Percentiles rank a stretch among this genome's conserved stretches.
phyloP scores from a whole-genome alignment of 805 yeast genomes.

The Candida incommunis region DNA sequence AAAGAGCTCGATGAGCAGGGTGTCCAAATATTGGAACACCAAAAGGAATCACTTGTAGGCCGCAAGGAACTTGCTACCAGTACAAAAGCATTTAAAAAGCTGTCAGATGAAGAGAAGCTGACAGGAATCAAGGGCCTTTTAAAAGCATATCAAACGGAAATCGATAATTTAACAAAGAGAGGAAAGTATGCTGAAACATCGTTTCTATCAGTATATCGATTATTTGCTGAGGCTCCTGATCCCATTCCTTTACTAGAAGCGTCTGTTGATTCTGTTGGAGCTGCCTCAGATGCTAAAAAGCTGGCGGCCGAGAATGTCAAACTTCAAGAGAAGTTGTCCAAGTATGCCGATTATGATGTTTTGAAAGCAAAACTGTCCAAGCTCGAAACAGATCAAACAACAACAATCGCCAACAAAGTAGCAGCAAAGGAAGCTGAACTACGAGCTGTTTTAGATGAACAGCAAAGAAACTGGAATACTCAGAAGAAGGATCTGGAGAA shows the following conservation, averaged over 20 bases:
- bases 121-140: constrained; percentile 51
- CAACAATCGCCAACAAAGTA: constrained; percentile 37
- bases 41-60: constrained; percentile 48
- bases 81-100: constrained; percentile 76
- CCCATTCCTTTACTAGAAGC: constrained; percentile 70
- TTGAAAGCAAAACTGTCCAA: constrained; percentile 47
- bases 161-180: constrained; percentile 67
- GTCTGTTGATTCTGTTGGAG: constrained; percentile 48
- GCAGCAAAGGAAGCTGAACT: constrained; percentile 64
- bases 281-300: constrained; percentile 36
- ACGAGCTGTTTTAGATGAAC: constrained; percentile 55
- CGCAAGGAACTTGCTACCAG: constrained; percentile 67
- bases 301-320: constrained; percentile 35
- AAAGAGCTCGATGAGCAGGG: constrained; percentile 62
- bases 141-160: constrained; percentile 71
- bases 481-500: constrained; percentile 38
- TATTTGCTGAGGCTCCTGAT: constrained; percentile 83
- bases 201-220: constrained; percentile 61
- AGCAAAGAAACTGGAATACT: constrained; percentile 51
- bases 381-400: constrained; percentile 47
- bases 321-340: constrained; percentile 38
- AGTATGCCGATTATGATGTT: constrained; percentile 66
- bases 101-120: constrained; percentile 53
- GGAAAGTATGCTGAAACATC: constrained; percentile 60
- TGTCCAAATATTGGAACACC: constrained; percentile 53